Base-by-base conservation (phyloP, 2,329 filamentous ascomycete species). In the Graphium sp. region DNA sequence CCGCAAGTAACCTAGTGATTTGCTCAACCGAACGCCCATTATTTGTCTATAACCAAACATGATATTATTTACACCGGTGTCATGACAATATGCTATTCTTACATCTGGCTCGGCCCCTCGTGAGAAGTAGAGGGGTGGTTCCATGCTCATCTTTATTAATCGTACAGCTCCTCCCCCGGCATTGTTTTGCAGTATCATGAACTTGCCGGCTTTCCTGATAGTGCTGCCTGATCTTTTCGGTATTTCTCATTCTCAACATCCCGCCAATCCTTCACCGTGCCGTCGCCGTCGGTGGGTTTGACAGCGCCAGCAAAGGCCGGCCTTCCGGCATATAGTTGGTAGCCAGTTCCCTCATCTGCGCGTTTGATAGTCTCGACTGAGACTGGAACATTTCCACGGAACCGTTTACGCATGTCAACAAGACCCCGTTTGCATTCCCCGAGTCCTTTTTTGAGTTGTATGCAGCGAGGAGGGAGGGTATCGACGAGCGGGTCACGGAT, bases 361-460 rank as follows among this genome's bases (percentile, higher is more conserved):
- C 75, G 62, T 45, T 73, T 63, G 41, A 73, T 56, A 34, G 61
- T 55, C 44, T 58, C 62, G 39, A 77, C 69, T 15, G 71, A 63
- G 38, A 92, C 74, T 30, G 89, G 84, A 50, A 83, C 72, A 58
- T 95, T 95, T 33, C 89, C 89, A 32, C 89, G 72, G 56, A 98
- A 95, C 19, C 89, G 78, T 60, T 95, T 95, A 50, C 89, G 81
- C 89, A 98, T 98, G 52, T 98, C 89, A 41, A 95, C 79, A 72
- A 92, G 73, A 39, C 89, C 89, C 39, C 87, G 79, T 47, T 92
- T 91, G 67, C 89, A 98, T 49, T 94, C 82, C 49, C 82, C 80
- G 44, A 91, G 89, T 25, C 84, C 83, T 50, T 83, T 85, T 50
- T 87, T 83, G 34, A 98, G 67, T 53, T 94, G 87, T 49, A 87